Evolutionary conservation across 305 asterid genomes (phyloP).

Genomic region (Striga hermonthica): DNA sequence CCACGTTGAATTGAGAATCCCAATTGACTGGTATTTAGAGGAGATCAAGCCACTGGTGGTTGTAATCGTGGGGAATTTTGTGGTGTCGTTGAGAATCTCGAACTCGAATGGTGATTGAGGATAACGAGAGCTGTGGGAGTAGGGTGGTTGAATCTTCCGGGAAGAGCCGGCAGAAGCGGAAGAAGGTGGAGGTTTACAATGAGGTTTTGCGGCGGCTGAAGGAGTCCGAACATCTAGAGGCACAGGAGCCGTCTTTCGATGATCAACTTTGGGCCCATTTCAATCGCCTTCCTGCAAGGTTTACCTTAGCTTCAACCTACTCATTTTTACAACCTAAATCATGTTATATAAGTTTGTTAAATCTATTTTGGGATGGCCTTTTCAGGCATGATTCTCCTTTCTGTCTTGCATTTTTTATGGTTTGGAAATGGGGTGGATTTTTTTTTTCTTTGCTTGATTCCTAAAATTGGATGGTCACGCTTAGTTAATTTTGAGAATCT

Average conservation of each 20-base stretch:
- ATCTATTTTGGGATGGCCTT: no score
- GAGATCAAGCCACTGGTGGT: constrained; percentile 23
- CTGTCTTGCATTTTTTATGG: no score
- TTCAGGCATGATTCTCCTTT: no score
- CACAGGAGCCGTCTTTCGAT: constrained; percentile 63
- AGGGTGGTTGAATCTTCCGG: constrained; percentile 56
- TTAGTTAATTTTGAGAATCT: no score
- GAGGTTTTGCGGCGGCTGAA: constrained; percentile 85
- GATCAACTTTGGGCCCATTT: constrained; percentile 89
- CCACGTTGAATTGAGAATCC: constrained; percentile 28
- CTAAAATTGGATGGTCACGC: no score
- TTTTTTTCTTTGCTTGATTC: no score
- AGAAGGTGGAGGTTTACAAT: constrained; percentile 77
- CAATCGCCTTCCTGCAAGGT: constrained; percentile 90
- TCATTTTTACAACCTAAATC: no score
- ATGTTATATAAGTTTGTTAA: no score
- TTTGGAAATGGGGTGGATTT: no score
- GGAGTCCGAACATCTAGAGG: constrained; percentile 64
- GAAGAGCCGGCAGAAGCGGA: constrained; percentile 46
- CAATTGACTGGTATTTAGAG: constrained; percentile 31
- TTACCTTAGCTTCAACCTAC: constrained; percentile 21
- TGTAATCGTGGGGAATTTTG: constrained; percentile 10
- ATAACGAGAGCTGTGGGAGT: constrained; percentile 75
- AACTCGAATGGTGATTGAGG: constrained; percentile 84
- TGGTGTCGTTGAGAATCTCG: constrained; percentile 25